Evolutionary conservation across 805 yeast genomes (phyloP).

Genomic region (Kazachstania viticola): DNA sequence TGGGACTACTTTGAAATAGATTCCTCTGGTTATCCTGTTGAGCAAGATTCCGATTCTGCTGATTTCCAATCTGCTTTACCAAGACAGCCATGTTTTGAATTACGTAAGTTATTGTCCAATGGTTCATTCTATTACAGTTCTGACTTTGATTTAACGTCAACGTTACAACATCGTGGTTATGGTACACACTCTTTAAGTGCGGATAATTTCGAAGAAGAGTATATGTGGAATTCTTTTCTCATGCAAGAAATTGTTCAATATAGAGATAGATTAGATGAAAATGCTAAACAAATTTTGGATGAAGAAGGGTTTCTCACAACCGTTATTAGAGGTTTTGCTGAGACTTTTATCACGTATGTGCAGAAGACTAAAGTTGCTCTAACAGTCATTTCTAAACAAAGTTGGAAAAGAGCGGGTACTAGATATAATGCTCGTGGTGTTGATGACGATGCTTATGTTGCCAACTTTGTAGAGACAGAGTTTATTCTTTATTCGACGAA

Average conservation of each 20-base stretch:
- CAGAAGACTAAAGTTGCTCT: conserved; percentile 34
- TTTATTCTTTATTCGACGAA: conserved; percentile 47
- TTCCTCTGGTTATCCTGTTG: conserved; percentile 39
- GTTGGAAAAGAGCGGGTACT: conserved; percentile 95
- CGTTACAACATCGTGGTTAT: conserved; percentile 65
- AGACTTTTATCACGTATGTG: conserved; percentile 41
- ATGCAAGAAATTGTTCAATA: conserved; percentile 69
- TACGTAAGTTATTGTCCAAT: conserved; percentile 65
- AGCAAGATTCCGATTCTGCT: conserved; percentile 8
- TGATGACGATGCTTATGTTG: conserved; percentile 90
- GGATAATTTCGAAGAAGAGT: conserved; percentile 63
- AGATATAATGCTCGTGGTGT: conserved; percentile 88
- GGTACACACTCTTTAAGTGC: conserved; percentile 33
- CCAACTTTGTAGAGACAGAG: conserved; percentile 93
- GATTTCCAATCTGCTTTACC: conserved; percentile 20
- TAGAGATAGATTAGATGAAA: conserved; percentile 53
- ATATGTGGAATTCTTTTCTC: conserved; percentile 94
- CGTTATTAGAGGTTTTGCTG: conserved; percentile 91
- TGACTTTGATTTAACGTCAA: conserved; percentile 85
- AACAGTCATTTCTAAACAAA: conserved; percentile 82
- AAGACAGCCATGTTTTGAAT: conserved; percentile 76
- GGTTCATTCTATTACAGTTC: conserved; percentile 90
- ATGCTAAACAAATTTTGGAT: conserved; percentile 50
- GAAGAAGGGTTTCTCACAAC: conserved; percentile 75
- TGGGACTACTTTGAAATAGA: conserved; percentile 81